These are phyloP conservation scores for Psilocybe azurescens DNA, from an alignment of 768 basidiomycete genomes.

Conservation along the genomic window DNA sequence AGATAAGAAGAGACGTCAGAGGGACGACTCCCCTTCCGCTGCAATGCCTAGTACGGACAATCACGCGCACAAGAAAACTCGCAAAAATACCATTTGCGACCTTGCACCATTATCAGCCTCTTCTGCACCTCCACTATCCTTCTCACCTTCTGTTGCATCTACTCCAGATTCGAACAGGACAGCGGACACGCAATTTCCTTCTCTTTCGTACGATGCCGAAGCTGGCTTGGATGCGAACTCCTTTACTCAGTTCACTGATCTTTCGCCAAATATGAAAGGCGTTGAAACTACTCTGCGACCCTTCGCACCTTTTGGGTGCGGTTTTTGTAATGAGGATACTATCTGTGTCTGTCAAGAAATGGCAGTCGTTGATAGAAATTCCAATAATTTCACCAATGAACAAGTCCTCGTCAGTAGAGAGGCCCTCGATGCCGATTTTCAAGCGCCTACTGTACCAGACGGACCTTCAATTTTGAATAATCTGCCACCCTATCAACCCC, in stretches of 20 bases:
- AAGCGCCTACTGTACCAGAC: neutral
- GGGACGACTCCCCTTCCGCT: slow-evolving; percentile 51
- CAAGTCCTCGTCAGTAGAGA: neutral
- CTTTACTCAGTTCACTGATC: slow-evolving; percentile 35
- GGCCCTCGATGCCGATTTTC: neutral
- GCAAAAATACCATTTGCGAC: slow-evolving; percentile 29
- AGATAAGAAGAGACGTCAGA: slow-evolving; percentile 59
- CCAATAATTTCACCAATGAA: slow-evolving; percentile 5
- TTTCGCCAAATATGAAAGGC: slow-evolving; percentile 33
- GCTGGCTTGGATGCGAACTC: slow-evolving; percentile 29
- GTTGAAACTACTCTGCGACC: slow-evolving; percentile 30
- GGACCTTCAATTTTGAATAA: slow-evolving; percentile 69
- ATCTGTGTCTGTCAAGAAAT: slow-evolving; percentile 83
- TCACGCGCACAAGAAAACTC: slow-evolving; percentile 29
- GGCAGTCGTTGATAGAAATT: slow-evolving; percentile 35
- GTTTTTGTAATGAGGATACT: slow-evolving; percentile 70
- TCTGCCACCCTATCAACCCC: slow-evolving; percentile 79
- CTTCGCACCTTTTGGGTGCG: slow-evolving; percentile 65
- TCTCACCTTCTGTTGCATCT: slow-evolving; percentile 55
- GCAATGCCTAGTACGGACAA: slow-evolving; percentile 4
- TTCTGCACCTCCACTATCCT: slow-evolving; percentile 43
- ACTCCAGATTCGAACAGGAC: slow-evolving; percentile 50
- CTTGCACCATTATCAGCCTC: slow-evolving; percentile 29
- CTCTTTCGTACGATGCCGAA: slow-evolving; percentile 38
- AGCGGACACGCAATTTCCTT: slow-evolving; percentile 38